phyloP scores from a whole-genome alignment of 2,329 filamentous ascomycete species.

The Ceratocystiopsis minuta region DNA sequence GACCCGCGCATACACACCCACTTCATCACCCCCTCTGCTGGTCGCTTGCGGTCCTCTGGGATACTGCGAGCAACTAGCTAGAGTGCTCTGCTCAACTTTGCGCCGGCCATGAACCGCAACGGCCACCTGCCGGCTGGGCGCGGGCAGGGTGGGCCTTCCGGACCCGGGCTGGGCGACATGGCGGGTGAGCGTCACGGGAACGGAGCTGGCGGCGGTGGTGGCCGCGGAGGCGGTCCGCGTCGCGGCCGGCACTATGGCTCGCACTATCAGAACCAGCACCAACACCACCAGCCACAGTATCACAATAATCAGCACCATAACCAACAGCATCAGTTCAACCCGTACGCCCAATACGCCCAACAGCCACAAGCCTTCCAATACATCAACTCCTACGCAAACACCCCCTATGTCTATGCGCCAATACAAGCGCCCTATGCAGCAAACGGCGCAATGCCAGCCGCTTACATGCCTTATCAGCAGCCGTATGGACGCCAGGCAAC shows the following conservation, averaged over 20 bases:
- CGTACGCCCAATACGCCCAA: conserved; percentile 23
- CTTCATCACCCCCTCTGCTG: not conserved
- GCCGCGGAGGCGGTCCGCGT: conserved; percentile 13
- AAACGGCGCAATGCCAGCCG: conserved; percentile 23
- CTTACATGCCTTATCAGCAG: conserved; percentile 31
- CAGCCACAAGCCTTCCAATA: conserved; percentile 30
- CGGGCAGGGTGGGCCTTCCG: not conserved
- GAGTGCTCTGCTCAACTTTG: too few species aligned
- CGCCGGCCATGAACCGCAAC: conserved; percentile 37
- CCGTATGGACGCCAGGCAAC: conserved; percentile 30
- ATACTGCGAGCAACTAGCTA: conserved; percentile 15
- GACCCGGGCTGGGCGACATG: conserved; percentile 12
- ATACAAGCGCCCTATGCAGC: conserved; percentile 16
- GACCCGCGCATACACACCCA: not conserved
- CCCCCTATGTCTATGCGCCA: conserved; percentile 16
- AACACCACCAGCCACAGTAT: conserved; percentile 12
- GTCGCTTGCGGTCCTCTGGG: conserved; percentile 7
- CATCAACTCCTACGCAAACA: conserved; percentile 28
- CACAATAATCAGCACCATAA: conserved; percentile 18
- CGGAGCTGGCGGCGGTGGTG: conserved; percentile 11
- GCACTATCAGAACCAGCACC: conserved; percentile 15
- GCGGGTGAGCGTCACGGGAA: conserved; percentile 8
- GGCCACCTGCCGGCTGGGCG: conserved; percentile 58
- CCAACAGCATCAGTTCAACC: conserved; percentile 17
- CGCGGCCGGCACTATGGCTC: conserved; percentile 18